phyloP scores from a whole-genome alignment of 1,139 yeast genomes.

The Magnusiomyces tetraspermus region DNA sequence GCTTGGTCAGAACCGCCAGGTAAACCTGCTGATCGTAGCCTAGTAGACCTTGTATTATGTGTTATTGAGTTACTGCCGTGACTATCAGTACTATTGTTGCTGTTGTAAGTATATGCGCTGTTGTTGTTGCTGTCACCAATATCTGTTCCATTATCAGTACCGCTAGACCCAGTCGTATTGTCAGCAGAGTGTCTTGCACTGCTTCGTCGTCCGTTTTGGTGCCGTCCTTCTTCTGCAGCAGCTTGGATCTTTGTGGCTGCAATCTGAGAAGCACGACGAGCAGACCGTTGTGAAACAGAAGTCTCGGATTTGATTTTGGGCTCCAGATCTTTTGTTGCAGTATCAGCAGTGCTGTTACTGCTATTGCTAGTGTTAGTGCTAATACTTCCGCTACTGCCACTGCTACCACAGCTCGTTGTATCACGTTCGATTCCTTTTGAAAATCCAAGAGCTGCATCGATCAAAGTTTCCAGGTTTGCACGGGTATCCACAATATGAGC shows the following conservation, averaged over 20 bases:
- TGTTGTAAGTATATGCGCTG: too few species aligned
- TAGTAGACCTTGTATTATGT: too few species aligned
- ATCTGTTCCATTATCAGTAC: too few species aligned
- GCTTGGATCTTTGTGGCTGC: conserved; percentile 2
- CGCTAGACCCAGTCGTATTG: too few species aligned
- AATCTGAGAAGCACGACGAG: conserved; percentile 2
- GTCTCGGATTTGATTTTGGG: background rate
- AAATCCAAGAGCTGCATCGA: conserved; percentile 30
- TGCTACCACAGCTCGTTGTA: conserved; percentile 19
- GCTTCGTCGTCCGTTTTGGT: conserved; percentile 15
- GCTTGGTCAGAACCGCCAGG: background rate
- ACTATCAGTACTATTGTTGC: too few species aligned
- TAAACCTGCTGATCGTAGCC: too few species aligned
- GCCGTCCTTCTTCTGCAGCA: conserved; percentile 4
- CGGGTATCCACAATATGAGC: conserved; percentile 22
- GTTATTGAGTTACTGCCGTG: too few species aligned
- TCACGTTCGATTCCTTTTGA: too few species aligned
- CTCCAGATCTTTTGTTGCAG: background rate
- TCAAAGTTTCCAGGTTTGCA: conserved; percentile 31
- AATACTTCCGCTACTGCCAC: too few species aligned
- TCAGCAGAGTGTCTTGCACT: conserved; percentile 14
- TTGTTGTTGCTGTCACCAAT: too few species aligned
- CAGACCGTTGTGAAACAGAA: background rate
- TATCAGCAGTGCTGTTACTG: background rate
- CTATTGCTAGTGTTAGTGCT: background rate